Percentiles rank a stretch among this genome's conserved stretches.
These are phyloP conservation scores for Syncephalastrum racemosum DNA, from an alignment of 371 early-diverging fungal species.

Conservation along the genomic window DNA sequence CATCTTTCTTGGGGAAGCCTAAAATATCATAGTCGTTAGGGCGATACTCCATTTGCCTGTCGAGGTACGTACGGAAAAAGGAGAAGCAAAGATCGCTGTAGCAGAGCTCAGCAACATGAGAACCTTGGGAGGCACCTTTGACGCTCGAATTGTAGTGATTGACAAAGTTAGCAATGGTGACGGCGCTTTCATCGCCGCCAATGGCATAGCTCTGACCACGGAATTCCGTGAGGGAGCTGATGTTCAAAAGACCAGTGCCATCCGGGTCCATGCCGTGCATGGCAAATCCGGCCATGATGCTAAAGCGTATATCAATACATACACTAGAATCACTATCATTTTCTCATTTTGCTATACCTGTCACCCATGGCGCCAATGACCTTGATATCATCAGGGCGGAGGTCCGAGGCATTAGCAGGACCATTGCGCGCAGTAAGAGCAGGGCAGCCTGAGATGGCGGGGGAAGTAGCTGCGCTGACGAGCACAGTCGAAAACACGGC, in stretches of 20 bases:
- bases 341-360: constrained; percentile 13
- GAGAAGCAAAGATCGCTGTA: constrained; percentile 1
- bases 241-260: constrained; percentile 18
- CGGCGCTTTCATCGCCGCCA: constrained; percentile 45
- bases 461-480: too few relatives aligned
- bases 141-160: constrained; percentile 35
- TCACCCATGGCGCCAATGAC: constrained; percentile 28
- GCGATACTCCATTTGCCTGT: too few relatives aligned
- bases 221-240: constrained; percentile 26
- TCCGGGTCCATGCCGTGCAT: constrained; percentile 22
- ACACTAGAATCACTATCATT: background rate
- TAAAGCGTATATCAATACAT: background rate
- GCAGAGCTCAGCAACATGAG: constrained; percentile 31
- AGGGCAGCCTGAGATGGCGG: too few relatives aligned
- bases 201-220: constrained; percentile 47
- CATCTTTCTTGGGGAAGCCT: constrained; percentile 11
- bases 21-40: background rate
- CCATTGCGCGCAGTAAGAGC: background rate
- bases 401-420: constrained; percentile 17
- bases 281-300: constrained; percentile 44
- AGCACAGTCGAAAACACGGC: too few relatives aligned
- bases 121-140: constrained; percentile 36
- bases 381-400: constrained; percentile 32
- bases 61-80: constrained; percentile 1
- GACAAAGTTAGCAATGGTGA: constrained; percentile 42